phyloP scores from a whole-genome alignment of 305 asterid species.

The Salvia sclarea region DNA sequence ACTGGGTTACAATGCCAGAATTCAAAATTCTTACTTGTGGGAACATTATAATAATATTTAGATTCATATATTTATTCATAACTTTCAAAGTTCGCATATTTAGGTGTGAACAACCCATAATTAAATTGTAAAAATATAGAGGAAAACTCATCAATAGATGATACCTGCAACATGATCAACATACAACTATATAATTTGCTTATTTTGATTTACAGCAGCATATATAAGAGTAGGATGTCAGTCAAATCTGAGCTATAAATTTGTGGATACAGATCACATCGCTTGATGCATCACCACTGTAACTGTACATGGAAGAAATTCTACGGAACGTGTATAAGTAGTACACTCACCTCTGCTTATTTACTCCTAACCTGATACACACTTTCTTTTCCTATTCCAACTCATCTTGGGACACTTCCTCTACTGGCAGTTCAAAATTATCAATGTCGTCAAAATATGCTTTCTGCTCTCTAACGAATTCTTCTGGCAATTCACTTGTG shows the following conservation, averaged over 20 bases:
- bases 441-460: constrained; percentile 79
- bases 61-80: too few species aligned
- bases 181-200: background rate
- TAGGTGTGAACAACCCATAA: too few species aligned
- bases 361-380: constrained; percentile 5
- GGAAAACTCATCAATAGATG: too few species aligned
- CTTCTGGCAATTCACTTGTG: constrained; percentile 44
- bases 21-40: too few species aligned
- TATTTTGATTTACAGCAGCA: constrained; percentile 20
- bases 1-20: too few species aligned
- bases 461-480: constrained; percentile 56
- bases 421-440: constrained; percentile 70
- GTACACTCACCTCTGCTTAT: background rate
- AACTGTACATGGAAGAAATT: constrained; percentile 39
- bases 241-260: background rate
- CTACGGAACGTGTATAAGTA: too few species aligned
- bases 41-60: too few species aligned
- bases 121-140: too few species aligned
- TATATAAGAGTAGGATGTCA: background rate
- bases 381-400: constrained; percentile 38
- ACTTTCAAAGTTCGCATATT: too few species aligned
- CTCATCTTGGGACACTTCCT: constrained; percentile 58
- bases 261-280: background rate
- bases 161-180: background rate
- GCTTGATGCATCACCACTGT: constrained; percentile 1